phyloP scores from a whole-genome alignment of 2,329 filamentous ascomycete species.

The Penicillium sp. region DNA sequence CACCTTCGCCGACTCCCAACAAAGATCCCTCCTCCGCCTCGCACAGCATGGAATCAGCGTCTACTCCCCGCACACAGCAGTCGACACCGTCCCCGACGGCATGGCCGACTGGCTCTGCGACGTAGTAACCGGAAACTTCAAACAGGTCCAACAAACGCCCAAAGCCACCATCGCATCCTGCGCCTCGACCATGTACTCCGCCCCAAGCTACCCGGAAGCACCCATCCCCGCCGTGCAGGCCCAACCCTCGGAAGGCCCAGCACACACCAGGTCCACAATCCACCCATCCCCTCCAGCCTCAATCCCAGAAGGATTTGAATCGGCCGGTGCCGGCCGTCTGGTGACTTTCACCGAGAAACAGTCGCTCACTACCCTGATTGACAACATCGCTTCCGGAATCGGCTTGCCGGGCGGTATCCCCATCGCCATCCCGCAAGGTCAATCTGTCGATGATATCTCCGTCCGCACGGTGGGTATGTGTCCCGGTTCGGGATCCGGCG shows the following conservation, averaged over 20 bases:
- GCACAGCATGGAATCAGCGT: conserved; percentile 87
- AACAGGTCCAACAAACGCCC: conserved; percentile 2
- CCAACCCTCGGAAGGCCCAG: conserved; percentile 16
- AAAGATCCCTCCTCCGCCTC: conserved; percentile 76
- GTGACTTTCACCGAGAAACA: conserved; percentile 56
- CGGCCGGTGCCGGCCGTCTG: conserved; percentile 61
- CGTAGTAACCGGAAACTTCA: conserved; percentile 62
- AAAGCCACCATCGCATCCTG: conserved; percentile 14
- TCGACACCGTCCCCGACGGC: conserved; percentile 80
- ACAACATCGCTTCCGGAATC: conserved; percentile 60
- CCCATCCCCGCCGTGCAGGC: conserved; percentile 28
- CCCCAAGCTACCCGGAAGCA: conserved; percentile 40
- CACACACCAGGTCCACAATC: conserved; percentile 55
- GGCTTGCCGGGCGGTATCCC: conserved; percentile 66
- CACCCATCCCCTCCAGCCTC: conserved; percentile 43
- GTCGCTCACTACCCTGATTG: conserved; percentile 57
- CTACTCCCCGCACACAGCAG: conserved; percentile 92
- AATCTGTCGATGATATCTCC: conserved; percentile 51
- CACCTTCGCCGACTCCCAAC: conserved; percentile 79
- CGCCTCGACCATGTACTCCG: conserved; percentile 37
- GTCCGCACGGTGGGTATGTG: conserved; percentile 79
- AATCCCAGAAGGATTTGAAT: conserved; percentile 41
- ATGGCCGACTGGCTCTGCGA: conserved; percentile 94
- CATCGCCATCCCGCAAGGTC: conserved; percentile 61
- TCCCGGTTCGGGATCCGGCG: conserved; percentile 78